Percentiles rank a stretch among this genome's conserved stretches.
Conservation (phyloP, 2,329 filamentous ascomycete species). For the Ophiostoma australiae region DNA sequence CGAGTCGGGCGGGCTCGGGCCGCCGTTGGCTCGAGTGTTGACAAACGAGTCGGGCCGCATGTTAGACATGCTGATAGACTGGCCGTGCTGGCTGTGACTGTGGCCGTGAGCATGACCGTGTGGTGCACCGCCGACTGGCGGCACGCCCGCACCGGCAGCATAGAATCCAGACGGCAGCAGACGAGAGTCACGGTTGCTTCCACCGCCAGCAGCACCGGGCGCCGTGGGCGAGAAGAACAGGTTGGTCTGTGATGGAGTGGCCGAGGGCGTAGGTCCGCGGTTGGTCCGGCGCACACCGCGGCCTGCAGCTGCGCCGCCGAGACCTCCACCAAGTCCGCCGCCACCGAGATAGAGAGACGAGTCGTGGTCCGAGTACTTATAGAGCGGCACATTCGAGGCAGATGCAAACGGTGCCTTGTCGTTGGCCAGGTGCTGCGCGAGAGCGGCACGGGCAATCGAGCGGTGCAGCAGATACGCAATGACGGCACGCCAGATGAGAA, state of each 20-base stretch:
- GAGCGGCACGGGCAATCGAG: constrained; percentile 80
- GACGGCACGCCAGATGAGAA: constrained; percentile 81
- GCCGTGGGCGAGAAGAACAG: constrained; percentile 97
- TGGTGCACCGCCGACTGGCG: constrained; percentile 26
- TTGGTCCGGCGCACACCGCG: constrained; percentile 50
- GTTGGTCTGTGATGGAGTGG: constrained; percentile 59
- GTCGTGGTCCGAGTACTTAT: constrained; percentile 58
- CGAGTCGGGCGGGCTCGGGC: constrained; percentile 60
- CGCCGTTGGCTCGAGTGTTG: constrained; percentile 42
- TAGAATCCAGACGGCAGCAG: constrained; percentile 93
- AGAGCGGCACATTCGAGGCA: constrained; percentile 52
- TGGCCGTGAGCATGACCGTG: neutral
- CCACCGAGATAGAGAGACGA: constrained; percentile 50
- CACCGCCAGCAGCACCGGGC: constrained; percentile 43
- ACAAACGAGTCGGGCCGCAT: constrained; percentile 55
- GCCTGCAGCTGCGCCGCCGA: constrained; percentile 30
- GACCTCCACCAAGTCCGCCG: constrained; percentile 40
- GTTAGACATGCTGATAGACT: constrained; percentile 58
- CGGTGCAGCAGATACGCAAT: constrained; percentile 89
- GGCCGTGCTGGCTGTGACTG: constrained; percentile 26
- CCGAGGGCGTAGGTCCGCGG: constrained; percentile 50
- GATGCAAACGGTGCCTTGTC: constrained; percentile 60
- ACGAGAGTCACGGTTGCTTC: constrained; percentile 61
- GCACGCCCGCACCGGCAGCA: constrained; percentile 54
- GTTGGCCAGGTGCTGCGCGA: constrained; percentile 64